Evolutionary conservation across 2,329 filamentous ascomycete genomes (phyloP).

Genomic region (Fusarium luffae): DNA sequence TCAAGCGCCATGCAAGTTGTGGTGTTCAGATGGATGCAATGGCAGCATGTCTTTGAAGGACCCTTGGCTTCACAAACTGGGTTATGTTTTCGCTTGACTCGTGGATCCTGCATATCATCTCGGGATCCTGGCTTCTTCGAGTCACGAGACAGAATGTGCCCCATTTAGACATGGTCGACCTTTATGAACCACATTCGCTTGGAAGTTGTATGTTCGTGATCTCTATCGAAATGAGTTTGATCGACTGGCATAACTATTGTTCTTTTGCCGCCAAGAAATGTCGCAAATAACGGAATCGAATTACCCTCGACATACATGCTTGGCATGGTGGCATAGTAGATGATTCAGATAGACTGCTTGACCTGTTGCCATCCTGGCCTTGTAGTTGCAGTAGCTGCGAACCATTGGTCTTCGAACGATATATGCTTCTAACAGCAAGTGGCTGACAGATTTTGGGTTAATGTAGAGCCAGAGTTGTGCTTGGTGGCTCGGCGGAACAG

Average conservation of each 20-base stretch:
- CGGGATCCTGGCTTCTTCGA: slow-evolving; percentile 38
- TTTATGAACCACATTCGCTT: not conserved
- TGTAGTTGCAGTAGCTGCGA: not conserved
- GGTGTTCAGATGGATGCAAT: slow-evolving; percentile 16
- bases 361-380: not conserved
- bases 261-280: slow-evolving; percentile 34
- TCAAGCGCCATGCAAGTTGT: slow-evolving; percentile 1
- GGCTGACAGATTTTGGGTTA: not conserved
- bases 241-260: slow-evolving; percentile 9
- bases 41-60: slow-evolving; percentile 18
- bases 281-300: slow-evolving; percentile 21
- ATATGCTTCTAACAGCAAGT: slow-evolving; percentile 5
- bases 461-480: not conserved
- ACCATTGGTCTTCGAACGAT: slow-evolving; percentile 9
- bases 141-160: slow-evolving; percentile 42
- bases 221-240: slow-evolving; percentile 16
- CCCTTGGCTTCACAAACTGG: slow-evolving; percentile 27
- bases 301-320: slow-evolving; percentile 18
- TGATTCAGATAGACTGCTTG: not conserved
- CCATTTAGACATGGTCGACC: slow-evolving; percentile 7
- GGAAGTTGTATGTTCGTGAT: slow-evolving; percentile 5
- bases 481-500: not conserved
- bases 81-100: slow-evolving; percentile 50
- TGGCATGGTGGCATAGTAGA: slow-evolving; percentile 3
- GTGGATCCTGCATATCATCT: slow-evolving; percentile 52